Evolutionary conservation across 2,329 filamentous ascomycete species (phyloP).

Genomic region (Pseudonectria foliicola): DNA sequence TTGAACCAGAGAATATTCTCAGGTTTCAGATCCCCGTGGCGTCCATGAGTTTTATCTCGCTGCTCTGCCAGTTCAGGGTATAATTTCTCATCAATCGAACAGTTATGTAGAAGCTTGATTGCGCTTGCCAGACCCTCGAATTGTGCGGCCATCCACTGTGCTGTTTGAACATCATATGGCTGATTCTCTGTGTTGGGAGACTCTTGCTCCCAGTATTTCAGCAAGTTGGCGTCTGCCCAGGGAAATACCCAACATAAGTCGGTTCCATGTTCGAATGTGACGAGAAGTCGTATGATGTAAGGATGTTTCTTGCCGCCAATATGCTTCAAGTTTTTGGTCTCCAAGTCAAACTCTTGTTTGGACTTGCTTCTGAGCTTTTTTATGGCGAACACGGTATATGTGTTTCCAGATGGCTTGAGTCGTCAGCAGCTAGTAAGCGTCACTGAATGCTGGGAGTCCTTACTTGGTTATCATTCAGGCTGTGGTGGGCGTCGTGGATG

Average conservation of each 20-base stretch:
- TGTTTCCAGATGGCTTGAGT: too few species aligned
- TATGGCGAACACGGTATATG: too few species aligned
- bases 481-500: too few species aligned
- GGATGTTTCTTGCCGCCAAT: constrained; percentile 1
- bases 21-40: constrained; percentile 6
- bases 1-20: constrained; percentile 9
- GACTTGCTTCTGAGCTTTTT: too few species aligned
- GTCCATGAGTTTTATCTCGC: background rate
- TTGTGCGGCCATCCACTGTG: constrained; percentile 1
- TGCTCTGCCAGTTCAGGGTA: background rate
- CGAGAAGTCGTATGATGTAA: constrained; percentile 4
- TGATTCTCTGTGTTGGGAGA: background rate
- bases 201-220: constrained; percentile 2
- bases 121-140: constrained; percentile 2
- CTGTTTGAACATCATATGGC: rapidly evolving
- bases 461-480: too few species aligned
- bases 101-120: constrained; percentile 1
- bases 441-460: too few species aligned
- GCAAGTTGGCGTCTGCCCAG: constrained; percentile 5
- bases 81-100: background rate
- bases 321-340: constrained; percentile 1
- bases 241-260: constrained; percentile 4
- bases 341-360: background rate
- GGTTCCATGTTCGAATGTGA: constrained; percentile 1
- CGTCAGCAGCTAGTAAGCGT: too few species aligned